Evolutionary conservation across 1,284 basidiomycete genomes (phyloP).

Genomic region (Ustilago bromivora): DNA sequence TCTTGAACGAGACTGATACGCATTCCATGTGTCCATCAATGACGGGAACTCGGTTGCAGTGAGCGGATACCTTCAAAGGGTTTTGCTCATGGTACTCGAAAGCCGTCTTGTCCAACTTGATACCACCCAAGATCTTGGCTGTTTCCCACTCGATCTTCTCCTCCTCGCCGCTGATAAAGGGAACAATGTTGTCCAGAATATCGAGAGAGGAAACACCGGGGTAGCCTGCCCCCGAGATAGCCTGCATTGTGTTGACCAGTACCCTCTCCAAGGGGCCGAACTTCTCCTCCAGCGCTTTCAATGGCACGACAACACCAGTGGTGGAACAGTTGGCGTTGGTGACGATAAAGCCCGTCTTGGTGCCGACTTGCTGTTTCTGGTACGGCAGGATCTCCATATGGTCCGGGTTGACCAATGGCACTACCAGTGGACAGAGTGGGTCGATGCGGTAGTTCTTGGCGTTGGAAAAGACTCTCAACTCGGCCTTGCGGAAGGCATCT

Average conservation of each 20-base stretch:
- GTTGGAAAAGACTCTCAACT: constrained; percentile 95
- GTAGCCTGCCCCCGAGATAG: constrained; percentile 96
- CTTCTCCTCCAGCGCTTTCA: constrained; percentile 88
- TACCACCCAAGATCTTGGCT: constrained; percentile 88
- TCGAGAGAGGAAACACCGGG: constrained; percentile 92
- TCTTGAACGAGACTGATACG: constrained; percentile 86
- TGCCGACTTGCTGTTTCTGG: constrained; percentile 76
- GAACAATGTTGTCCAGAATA: constrained; percentile 96
- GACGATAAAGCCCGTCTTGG: constrained; percentile 89
- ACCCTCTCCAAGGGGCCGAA: constrained; percentile 93
- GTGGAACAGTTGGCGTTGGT: constrained; percentile 99
- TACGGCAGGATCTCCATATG: constrained; percentile 88
- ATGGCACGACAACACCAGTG: constrained; percentile 90
- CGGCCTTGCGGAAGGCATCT: constrained; percentile 84
- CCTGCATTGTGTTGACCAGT: constrained; percentile 95
- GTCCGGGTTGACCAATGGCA: constrained; percentile 91
- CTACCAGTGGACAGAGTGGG: constrained; percentile 93
- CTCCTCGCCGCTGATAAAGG: constrained; percentile 88
- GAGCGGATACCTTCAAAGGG: constrained; percentile 87
- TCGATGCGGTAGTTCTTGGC: constrained; percentile 97
- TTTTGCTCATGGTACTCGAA: constrained; percentile 88
- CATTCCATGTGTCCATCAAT: constrained; percentile 91
- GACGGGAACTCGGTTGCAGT: constrained; percentile 91
- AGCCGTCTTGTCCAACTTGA: constrained; percentile 55
- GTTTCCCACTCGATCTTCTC: constrained; percentile 99